A percentile compares a stretch with the other conserved stretches of the same genome.
phyloP scores from a whole-genome alignment of 106 monocot species.

The Alisma plantagoaquatica region DNA sequence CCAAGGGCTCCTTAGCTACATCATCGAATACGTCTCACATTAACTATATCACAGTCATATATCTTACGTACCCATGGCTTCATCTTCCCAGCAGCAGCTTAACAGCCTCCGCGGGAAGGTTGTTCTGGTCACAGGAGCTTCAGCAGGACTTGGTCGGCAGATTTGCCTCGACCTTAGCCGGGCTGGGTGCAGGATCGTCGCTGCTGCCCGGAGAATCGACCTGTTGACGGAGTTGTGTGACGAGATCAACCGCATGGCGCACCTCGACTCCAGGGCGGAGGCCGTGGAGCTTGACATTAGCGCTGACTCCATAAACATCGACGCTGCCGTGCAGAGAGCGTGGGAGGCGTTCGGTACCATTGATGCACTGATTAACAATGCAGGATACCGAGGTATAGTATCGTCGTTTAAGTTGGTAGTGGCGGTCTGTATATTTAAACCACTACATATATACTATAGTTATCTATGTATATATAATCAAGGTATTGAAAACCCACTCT shows the following conservation, averaged over 20 bases:
- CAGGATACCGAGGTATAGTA: conserved; percentile 72
- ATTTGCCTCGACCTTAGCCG: conserved; percentile 41
- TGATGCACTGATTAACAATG: conserved; percentile 59
- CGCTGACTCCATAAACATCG: conserved; percentile 19
- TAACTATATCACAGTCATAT: too few species aligned
- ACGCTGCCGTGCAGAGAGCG: conserved; percentile 31
- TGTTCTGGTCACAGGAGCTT: conserved; percentile 62
- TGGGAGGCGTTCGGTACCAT: conserved; percentile 62
- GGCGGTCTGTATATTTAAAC: too few species aligned
- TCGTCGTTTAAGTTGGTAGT: too few species aligned
- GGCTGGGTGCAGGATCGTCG: conserved; percentile 36
- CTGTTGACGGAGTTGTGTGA: conserved; percentile 39
- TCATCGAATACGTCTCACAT: too few species aligned
- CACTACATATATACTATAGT: too few species aligned
- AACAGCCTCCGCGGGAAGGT: conserved; percentile 38
- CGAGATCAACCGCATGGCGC: conserved; percentile 60
- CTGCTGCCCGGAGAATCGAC: conserved; percentile 37
- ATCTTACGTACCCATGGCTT: too few species aligned
- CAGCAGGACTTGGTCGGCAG: conserved; percentile 47
- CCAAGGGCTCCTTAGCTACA: too few species aligned
- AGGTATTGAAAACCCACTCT: too few species aligned
- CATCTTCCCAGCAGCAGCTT: too few species aligned
- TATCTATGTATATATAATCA: too few species aligned
- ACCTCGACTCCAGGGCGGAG: conserved; percentile 18
- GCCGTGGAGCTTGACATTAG: conserved; percentile 55